phyloP scores from a whole-genome alignment of 164 flowering plant genomes.

The Piper betle region DNA sequence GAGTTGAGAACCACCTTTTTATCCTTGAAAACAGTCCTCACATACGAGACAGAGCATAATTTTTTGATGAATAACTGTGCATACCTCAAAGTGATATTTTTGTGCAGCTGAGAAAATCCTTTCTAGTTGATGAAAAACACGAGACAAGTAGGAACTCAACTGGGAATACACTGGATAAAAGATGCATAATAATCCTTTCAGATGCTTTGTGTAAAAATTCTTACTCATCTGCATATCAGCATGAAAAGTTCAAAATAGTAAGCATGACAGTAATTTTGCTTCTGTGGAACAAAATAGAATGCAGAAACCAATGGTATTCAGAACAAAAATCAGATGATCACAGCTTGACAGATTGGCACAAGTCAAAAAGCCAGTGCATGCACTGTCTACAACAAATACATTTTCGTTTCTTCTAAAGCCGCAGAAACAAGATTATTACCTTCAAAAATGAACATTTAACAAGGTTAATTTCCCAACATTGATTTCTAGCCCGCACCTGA shows the following conservation, averaged over 20 bases:
- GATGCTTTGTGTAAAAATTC: background rate
- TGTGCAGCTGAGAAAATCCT: background rate
- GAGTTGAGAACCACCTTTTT: background rate
- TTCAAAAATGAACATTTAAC: conserved; percentile 38
- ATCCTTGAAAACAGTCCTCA: background rate
- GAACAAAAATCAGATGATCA: no score
- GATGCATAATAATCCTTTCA: background rate
- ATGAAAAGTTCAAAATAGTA: background rate
- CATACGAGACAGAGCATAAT: background rate
- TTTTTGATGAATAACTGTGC: background rate
- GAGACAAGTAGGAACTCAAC: background rate
- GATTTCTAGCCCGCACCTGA: conserved; percentile 33
- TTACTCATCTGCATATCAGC: background rate
- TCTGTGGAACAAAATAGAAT: background rate
- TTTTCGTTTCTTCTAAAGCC: no score
- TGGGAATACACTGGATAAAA: background rate
- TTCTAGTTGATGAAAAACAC: background rate
- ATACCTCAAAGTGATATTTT: background rate
- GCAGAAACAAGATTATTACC: conserved; percentile 21
- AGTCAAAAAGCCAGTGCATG: no score
- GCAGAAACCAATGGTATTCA: no score
- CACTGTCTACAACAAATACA: no score
- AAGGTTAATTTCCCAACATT: conserved; percentile 17
- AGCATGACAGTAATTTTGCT: background rate
- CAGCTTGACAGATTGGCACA: no score